phyloP scores from a whole-genome alignment of 1,284 basidiomycete genomes.

The Cutaneotrichosporon sp. region DNA sequence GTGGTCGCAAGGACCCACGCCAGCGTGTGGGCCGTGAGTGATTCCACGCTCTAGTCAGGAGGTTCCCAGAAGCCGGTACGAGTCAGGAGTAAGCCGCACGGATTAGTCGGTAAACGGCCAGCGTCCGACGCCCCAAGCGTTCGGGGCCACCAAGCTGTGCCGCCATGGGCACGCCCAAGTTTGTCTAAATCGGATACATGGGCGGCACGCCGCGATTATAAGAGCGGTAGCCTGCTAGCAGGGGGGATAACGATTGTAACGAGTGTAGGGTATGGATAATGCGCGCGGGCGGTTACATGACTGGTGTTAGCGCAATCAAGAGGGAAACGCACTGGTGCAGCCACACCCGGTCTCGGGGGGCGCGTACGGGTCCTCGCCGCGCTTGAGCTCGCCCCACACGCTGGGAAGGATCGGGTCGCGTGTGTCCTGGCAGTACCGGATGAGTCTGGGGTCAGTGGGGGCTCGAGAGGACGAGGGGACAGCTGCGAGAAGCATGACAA shows the following conservation, averaged over 20 bases:
- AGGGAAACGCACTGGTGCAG: constrained; percentile 16
- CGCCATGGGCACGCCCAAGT: neutral
- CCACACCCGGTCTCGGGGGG: constrained; percentile 60
- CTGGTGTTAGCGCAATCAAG: neutral
- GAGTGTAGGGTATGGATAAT: constrained; percentile 8
- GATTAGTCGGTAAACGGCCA: neutral
- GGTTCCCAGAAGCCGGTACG: neutral
- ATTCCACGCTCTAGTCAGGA: neutral
- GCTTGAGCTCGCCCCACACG: constrained; percentile 89
- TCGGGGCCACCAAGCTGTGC: neutral
- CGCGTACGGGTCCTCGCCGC: constrained; percentile 84
- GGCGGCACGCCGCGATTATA: constrained; percentile 9
- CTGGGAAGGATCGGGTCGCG: constrained; percentile 84
- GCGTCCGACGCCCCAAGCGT: neutral
- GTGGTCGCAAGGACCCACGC: neutral
- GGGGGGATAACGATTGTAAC: constrained; percentile 6
- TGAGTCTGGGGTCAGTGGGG: constrained; percentile 61
- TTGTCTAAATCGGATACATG: constrained; percentile 1
- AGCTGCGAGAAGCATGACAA: neutral
- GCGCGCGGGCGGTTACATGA: constrained; percentile 6
- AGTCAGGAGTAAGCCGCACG: neutral
- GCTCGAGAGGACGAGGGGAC: neutral
- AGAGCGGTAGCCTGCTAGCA: constrained; percentile 6
- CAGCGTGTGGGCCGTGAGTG: neutral
- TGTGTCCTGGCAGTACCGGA: constrained; percentile 85